Percentiles rank a stretch among this genome's conserved stretches.
phyloP scores from a whole-genome alignment of 257 asterid genomes.

The Mentha longifolia region DNA sequence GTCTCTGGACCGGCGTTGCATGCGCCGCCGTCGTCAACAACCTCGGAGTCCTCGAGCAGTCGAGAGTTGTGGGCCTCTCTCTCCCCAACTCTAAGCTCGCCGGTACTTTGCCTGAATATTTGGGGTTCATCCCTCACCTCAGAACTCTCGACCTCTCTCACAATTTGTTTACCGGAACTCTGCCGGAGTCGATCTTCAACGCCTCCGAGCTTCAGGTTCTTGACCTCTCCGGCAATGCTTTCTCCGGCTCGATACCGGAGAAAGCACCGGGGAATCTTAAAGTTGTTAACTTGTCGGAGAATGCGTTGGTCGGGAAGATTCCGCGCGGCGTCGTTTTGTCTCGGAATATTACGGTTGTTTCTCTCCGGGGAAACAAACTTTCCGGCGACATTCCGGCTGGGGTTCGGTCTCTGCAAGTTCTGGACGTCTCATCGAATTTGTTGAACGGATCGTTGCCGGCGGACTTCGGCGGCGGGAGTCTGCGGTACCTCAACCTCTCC shows the following conservation, averaged over 20 bases:
- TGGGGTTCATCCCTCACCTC: slow-evolving; percentile 67
- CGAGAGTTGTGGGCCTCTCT: slow-evolving; percentile 50
- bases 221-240: slow-evolving; percentile 52
- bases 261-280: slow-evolving; percentile 34
- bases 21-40: slow-evolving; percentile 49
- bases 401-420: slow-evolving; percentile 46
- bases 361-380: slow-evolving; percentile 55
- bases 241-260: slow-evolving; percentile 60
- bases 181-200: slow-evolving; percentile 67
- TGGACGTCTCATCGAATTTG: slow-evolving; percentile 73
- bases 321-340: slow-evolving; percentile 49
- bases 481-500: slow-evolving; percentile 77
- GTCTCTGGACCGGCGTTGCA: slow-evolving; percentile 76
- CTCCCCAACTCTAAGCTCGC: slow-evolving; percentile 63
- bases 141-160: slow-evolving; percentile 66
- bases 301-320: slow-evolving; percentile 60
- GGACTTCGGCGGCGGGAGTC: slow-evolving; percentile 63
- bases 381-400: slow-evolving; percentile 61
- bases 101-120: slow-evolving; percentile 67
- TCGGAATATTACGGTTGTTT: slow-evolving; percentile 54
- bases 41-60: slow-evolving; percentile 37
- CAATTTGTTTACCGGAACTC: slow-evolving; percentile 71
- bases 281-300: slow-evolving; percentile 61
- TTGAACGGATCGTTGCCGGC: slow-evolving; percentile 69
- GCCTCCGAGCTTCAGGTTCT: slow-evolving; percentile 60